Conservation (phyloP, 1,139 yeast genomes). For the Yamadazyma friedrichii region DNA sequence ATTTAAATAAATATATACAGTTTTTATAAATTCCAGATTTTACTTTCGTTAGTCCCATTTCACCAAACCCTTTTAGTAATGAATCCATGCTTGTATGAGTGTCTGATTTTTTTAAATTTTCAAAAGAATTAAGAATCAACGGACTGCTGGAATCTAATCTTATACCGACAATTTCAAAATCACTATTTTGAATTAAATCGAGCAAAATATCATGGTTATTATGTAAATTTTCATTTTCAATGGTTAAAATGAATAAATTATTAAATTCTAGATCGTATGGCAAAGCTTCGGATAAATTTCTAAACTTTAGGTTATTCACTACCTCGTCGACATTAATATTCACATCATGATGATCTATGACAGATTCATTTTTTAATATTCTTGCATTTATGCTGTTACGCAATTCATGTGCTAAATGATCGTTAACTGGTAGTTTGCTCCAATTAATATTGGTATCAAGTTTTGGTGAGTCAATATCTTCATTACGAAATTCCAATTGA, state of each 20-base stretch:
- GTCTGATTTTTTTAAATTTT: neutral
- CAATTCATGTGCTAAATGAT: slow-evolving; percentile 6
- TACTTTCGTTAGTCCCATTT: slow-evolving; percentile 29
- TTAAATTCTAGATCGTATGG: slow-evolving; percentile 35
- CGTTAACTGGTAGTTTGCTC: no score
- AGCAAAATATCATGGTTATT: slow-evolving; percentile 5
- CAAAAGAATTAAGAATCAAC: slow-evolving; percentile 11
- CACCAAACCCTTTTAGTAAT: slow-evolving; percentile 26
- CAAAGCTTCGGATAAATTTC: slow-evolving; percentile 14
- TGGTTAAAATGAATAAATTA: slow-evolving; percentile 28
- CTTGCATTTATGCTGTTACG: neutral
- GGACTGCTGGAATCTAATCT: slow-evolving; percentile 22
- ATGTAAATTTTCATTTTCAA: slow-evolving; percentile 23
- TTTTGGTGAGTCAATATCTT: neutral
- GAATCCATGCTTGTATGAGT: slow-evolving; percentile 13
- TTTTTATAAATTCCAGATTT: slow-evolving; percentile 20
- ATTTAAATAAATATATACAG: slow-evolving; percentile 19
- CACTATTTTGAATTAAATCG: slow-evolving; percentile 7
- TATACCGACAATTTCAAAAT: slow-evolving; percentile 29
- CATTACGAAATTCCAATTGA: slow-evolving; percentile 5
- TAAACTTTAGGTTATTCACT: neutral
- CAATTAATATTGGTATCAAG: neutral
- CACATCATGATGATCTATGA: neutral
- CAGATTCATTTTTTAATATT: neutral
- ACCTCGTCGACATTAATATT: neutral